A percentile compares a stretch with the other conserved stretches of the same genome.
These are phyloP conservation scores for Hymenoscyphus albidus DNA, from an alignment of 2,329 filamentous ascomycete genomes.

Conservation along the genomic window DNA sequence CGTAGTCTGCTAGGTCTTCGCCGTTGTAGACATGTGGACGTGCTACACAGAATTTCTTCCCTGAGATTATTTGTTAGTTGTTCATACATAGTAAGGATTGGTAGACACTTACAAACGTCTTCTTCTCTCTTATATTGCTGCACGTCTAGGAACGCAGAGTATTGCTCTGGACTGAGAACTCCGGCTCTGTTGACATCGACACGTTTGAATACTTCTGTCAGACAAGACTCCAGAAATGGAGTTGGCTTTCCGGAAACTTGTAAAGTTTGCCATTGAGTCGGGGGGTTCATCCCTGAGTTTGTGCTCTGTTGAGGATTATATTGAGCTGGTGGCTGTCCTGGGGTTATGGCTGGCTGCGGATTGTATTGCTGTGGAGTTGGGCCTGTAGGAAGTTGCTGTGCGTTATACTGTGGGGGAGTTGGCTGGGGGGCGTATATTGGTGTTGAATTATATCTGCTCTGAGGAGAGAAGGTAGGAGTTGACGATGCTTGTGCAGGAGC, in stretches of 20 bases:
- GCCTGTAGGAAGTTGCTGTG: neutral
- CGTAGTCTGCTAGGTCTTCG: conserved; percentile 16
- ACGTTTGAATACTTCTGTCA: conserved; percentile 11
- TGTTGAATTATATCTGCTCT: neutral
- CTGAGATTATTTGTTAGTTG: conserved; percentile 1
- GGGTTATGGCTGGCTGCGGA: neutral
- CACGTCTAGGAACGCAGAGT: conserved; percentile 16
- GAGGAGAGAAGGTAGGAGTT: neutral
- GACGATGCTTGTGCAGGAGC: neutral
- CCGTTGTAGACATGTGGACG: conserved; percentile 6
- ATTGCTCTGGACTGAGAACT: conserved; percentile 16
- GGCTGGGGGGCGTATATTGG: neutral
- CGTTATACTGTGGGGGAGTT: neutral
- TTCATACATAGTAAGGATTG: neutral
- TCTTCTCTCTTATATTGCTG: conserved; percentile 13
- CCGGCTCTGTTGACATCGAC: conserved; percentile 12
- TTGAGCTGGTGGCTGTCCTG: neutral
- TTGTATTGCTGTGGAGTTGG: neutral
- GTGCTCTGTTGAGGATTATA: neutral
- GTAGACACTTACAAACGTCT: conserved; percentile 13
- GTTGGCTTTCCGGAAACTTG: conserved; percentile 8
- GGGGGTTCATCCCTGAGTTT: neutral
- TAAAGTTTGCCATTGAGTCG: conserved; percentile 13
- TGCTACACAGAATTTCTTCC: conserved; percentile 5
- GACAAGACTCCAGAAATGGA: conserved; percentile 3